Conservation (phyloP, 768 basidiomycete species). For the Panellus pusillus region DNA sequence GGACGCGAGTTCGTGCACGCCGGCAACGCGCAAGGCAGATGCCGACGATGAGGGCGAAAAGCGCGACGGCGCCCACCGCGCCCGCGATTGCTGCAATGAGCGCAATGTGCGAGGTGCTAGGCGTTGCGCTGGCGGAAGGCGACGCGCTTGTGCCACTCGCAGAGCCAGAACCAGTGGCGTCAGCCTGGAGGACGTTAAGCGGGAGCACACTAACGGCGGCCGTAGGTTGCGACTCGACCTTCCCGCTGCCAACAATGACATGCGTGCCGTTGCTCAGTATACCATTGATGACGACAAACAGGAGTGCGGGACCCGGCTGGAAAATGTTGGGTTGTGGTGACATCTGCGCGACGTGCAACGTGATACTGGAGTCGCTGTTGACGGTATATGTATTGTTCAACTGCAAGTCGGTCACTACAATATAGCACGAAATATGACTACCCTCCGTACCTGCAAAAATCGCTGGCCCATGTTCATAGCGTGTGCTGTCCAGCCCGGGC, state of each 20-base stretch:
- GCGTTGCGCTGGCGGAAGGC: background rate
- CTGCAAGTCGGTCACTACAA: constrained; percentile 45
- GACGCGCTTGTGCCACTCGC: background rate
- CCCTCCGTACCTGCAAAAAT: constrained; percentile 11
- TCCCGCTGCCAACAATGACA: constrained; percentile 78
- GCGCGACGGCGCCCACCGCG: constrained; percentile 11
- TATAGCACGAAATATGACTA: too few relatives aligned
- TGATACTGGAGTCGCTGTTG: constrained; percentile 74
- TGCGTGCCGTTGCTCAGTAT: constrained; percentile 79
- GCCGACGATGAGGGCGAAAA: constrained; percentile 7
- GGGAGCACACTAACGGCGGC: constrained; percentile 49
- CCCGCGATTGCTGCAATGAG: constrained; percentile 17
- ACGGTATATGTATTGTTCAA: constrained; percentile 86
- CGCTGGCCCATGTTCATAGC: constrained; percentile 91
- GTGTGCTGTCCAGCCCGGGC: constrained; percentile 83
- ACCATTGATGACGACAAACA: constrained; percentile 81
- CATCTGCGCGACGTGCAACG: constrained; percentile 76
- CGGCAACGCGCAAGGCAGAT: constrained; percentile 17
- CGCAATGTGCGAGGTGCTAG: constrained; percentile 3
- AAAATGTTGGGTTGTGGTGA: constrained; percentile 85
- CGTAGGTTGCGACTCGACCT: constrained; percentile 68
- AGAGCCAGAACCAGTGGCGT: constrained; percentile 38
- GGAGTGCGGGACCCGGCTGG: constrained; percentile 83
- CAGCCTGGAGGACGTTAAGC: constrained; percentile 42
- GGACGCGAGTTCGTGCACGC: constrained; percentile 8